Conservation (phyloP, 768 basidiomycete species). For the Serendipita indica region DNA sequence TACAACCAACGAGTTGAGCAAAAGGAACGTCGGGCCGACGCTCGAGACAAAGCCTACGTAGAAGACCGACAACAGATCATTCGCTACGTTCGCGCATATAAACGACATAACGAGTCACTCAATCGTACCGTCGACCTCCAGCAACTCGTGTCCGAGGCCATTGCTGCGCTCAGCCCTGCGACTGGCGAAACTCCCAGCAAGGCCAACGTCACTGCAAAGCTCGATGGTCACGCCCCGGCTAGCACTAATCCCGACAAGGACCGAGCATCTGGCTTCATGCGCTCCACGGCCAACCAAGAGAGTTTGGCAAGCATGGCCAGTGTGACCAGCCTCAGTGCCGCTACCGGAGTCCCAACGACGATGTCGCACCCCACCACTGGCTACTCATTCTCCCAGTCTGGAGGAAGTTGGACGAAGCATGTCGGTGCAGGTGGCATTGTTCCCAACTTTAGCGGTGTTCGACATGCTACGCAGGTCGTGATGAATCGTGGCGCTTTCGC, state of each 20-base stretch:
- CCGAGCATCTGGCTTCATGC: conserved; percentile 3
- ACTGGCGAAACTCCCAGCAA: background rate
- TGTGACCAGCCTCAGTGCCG: too few species aligned
- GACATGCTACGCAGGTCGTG: conserved; percentile 4
- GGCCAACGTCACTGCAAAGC: background rate
- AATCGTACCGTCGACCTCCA: conserved; percentile 6
- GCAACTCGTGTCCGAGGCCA: conserved; percentile 5
- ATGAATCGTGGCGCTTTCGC: conserved; percentile 8
- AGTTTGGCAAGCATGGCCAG: background rate
- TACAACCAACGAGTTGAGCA: background rate
- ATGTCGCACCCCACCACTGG: background rate
- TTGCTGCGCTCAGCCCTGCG: background rate
- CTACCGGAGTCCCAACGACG: background rate
- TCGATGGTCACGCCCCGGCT: background rate
- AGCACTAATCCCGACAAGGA: background rate
- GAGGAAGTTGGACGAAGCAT: background rate
- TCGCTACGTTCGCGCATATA: background rate
- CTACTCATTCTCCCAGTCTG: background rate
- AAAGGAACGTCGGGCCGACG: background rate
- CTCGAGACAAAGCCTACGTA: background rate
- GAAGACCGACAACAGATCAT: background rate
- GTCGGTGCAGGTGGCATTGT: conserved; percentile 1
- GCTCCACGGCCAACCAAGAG: background rate
- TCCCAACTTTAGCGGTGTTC: background rate
- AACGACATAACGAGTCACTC: background rate